phyloP scores from a whole-genome alignment of 2,329 filamentous ascomycete genomes.

The Tolypocladium endophyticum region DNA sequence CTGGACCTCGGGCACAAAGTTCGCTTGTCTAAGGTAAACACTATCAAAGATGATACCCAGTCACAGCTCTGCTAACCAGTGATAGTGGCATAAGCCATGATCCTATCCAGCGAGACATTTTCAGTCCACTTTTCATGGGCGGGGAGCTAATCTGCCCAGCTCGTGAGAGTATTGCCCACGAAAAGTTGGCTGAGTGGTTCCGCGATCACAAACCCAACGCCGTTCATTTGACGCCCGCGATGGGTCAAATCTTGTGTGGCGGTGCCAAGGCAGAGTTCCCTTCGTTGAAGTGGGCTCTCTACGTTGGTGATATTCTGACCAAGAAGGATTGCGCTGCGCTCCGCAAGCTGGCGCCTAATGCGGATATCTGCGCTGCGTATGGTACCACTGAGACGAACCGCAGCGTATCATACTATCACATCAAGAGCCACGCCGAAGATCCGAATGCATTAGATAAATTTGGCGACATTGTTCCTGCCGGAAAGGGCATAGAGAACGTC shows the following conservation, averaged over 20 bases:
- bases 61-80: too few relatives aligned
- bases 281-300: constrained; percentile 72
- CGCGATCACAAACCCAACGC: constrained; percentile 61
- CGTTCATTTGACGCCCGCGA: constrained; percentile 86
- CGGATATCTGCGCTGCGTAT: constrained; percentile 74
- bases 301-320: constrained; percentile 83
- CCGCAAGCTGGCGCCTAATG: constrained; percentile 66
- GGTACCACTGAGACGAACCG: constrained; percentile 73
- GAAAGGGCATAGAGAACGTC: constrained; percentile 78
- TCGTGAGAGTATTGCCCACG: constrained; percentile 75
- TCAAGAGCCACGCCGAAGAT: constrained; percentile 30
- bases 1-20: constrained; percentile 60
- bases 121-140: constrained; percentile 81
- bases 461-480: constrained; percentile 67
- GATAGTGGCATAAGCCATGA: constrained; percentile 83
- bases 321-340: constrained; percentile 70
- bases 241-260: constrained; percentile 91
- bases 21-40: too few relatives aligned
- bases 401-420: background rate
- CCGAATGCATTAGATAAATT: constrained; percentile 36
- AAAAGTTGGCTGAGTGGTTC: constrained; percentile 83
- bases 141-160: constrained; percentile 70
- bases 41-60: too few relatives aligned
- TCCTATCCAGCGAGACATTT: constrained; percentile 62
- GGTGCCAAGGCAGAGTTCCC: constrained; percentile 71